Evolutionary conservation across 179 eudicot genomes (phyloP).

Genomic region (Gypsophila paniculata): DNA sequence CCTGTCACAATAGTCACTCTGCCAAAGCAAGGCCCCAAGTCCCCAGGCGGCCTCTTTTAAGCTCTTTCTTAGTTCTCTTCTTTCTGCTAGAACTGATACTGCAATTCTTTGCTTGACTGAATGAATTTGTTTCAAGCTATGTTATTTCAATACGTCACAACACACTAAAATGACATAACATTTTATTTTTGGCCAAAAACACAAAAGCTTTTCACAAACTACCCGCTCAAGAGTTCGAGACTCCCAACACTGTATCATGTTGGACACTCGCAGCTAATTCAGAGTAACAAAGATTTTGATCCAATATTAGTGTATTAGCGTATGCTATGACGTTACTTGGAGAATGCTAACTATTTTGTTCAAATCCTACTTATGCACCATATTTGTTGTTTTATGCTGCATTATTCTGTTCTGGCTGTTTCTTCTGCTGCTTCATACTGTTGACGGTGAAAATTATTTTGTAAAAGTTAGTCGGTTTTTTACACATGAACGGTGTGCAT

Average conservation of each 20-base stretch:
- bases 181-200: too few species aligned
- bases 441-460: background rate
- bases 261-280: background rate
- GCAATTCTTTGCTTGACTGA: constrained; percentile 5
- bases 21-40: background rate
- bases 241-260: background rate
- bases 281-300: background rate
- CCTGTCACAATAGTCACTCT: background rate
- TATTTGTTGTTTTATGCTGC: background rate
- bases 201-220: background rate
- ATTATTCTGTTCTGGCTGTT: background rate
- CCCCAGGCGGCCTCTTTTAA: background rate
- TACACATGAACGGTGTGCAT: background rate
- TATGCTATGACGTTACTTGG: background rate
- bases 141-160: background rate
- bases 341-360: background rate
- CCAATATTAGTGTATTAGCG: background rate
- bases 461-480: background rate
- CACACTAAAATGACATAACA: too few species aligned
- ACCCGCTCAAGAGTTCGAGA: background rate
- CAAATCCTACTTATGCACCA: background rate
- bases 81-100: background rate
- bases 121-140: background rate
- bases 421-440: background rate
- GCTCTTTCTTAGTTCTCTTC: background rate